Evolutionary conservation across 768 basidiomycete genomes (phyloP).

Genomic region (Atractiella rhizophila): DNA sequence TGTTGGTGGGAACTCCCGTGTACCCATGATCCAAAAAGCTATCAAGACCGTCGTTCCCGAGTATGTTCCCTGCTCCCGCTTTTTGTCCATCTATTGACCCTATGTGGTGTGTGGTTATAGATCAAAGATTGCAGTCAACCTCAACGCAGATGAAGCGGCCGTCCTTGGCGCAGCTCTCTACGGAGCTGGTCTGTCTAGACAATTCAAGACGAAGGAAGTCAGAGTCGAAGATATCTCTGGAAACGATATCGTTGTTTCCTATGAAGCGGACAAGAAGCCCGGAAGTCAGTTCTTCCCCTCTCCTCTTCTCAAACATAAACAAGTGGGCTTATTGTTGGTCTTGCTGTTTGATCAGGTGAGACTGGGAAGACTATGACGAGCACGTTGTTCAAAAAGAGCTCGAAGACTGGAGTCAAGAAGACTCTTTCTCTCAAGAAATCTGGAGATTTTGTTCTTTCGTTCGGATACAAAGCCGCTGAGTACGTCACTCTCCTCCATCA

Average conservation of each 20-base stretch:
- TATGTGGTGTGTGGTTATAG: slow-evolving; percentile 19
- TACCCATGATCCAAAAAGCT: slow-evolving; percentile 71
- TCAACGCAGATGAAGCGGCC: slow-evolving; percentile 88
- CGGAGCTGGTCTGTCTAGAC: slow-evolving; percentile 61
- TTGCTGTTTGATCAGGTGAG: too few species aligned
- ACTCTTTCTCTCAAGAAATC: slow-evolving; percentile 61
- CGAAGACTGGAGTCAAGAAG: slow-evolving; percentile 58
- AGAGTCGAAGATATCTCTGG: slow-evolving; percentile 47
- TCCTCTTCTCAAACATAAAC: too few species aligned
- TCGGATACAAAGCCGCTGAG: slow-evolving; percentile 35
- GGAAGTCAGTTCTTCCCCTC: too few species aligned
- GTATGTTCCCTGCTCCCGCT: slow-evolving; percentile 24
- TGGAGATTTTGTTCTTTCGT: slow-evolving; percentile 51
- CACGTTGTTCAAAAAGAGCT: slow-evolving; percentile 47
- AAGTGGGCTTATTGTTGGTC: too few species aligned
- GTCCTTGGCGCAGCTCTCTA: slow-evolving; percentile 81
- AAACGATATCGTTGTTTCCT: slow-evolving; percentile 32
- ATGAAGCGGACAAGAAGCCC: slow-evolving; percentile 15
- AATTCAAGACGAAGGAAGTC: slow-evolving; percentile 87
- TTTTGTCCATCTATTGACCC: background rate
- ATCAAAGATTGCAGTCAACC: slow-evolving; percentile 69
- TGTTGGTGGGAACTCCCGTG: slow-evolving; percentile 70
- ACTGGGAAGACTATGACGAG: slow-evolving; percentile 52
- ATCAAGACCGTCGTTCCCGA: slow-evolving; percentile 53
- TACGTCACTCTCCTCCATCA: background rate